phyloP scores from a whole-genome alignment of 1,139 yeast genomes.

The Geotrichum phurueaensis region DNA sequence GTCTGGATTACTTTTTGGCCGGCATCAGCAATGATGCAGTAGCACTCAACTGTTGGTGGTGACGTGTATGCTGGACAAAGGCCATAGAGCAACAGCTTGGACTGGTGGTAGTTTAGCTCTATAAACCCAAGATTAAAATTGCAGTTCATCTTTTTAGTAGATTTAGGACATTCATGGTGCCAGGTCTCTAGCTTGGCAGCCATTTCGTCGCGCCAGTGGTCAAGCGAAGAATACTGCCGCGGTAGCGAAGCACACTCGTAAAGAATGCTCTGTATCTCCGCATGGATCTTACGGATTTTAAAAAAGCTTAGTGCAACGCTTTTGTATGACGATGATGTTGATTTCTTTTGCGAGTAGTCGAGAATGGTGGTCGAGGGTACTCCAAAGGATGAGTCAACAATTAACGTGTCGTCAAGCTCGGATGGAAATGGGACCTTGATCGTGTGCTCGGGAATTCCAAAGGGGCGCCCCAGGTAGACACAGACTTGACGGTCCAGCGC shows the following conservation, averaged over 20 bases:
- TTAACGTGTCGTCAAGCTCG: constrained; percentile 63
- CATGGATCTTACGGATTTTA: constrained; percentile 64
- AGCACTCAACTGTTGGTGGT: constrained; percentile 47
- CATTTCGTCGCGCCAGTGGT: constrained; percentile 56
- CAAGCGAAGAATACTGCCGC: constrained; percentile 48
- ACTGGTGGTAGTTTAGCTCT: constrained; percentile 69
- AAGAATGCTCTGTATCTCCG: constrained; percentile 65
- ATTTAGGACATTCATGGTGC: constrained; percentile 54
- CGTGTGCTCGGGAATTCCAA: constrained; percentile 65
- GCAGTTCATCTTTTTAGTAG: constrained; percentile 60
- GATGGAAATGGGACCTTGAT: constrained; percentile 64
- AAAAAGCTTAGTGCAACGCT: constrained; percentile 60
- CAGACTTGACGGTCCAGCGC: constrained; percentile 74
- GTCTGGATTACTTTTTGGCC: constrained; percentile 60
- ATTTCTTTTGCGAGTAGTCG: constrained; percentile 26
- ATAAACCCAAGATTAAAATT: constrained; percentile 66
- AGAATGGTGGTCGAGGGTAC: constrained; percentile 1
- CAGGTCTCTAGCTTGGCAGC: constrained; percentile 52
- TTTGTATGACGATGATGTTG: constrained; percentile 49
- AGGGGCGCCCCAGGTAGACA: constrained; percentile 66
- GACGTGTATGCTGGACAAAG: constrained; percentile 63
- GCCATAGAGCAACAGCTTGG: constrained; percentile 67
- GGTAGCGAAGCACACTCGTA: constrained; percentile 71
- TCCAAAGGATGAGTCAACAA: constrained; percentile 33
- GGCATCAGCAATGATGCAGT: constrained; percentile 53